Evolutionary conservation across 2,329 filamentous ascomycete genomes (phyloP).

Genomic region (Achaetomium macrosporum): DNA sequence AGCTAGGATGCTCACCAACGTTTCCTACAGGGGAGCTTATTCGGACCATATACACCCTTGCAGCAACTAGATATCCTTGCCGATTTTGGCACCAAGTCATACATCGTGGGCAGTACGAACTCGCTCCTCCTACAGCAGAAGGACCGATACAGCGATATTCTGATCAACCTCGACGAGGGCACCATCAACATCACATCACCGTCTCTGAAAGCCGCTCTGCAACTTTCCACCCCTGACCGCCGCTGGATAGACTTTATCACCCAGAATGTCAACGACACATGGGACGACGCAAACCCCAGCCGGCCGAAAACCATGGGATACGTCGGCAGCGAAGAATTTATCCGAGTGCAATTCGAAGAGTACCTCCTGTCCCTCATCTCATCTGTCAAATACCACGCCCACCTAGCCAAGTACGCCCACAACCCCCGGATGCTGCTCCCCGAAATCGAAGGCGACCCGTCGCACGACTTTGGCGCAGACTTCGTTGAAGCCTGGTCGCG

Average conservation of each 20-base stretch:
- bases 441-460: slow-evolving; percentile 75
- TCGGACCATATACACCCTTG: slow-evolving; percentile 92
- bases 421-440: slow-evolving; percentile 57
- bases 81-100: slow-evolving; percentile 91
- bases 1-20: slow-evolving; percentile 13
- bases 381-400: slow-evolving; percentile 81
- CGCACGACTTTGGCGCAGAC: slow-evolving; percentile 73
- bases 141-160: slow-evolving; percentile 90
- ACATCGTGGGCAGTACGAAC: slow-evolving; percentile 95
- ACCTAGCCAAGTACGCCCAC: slow-evolving; percentile 47
- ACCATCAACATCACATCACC: slow-evolving; percentile 77
- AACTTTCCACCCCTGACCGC: slow-evolving; percentile 78
- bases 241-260: slow-evolving; percentile 96
- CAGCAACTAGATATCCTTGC: slow-evolving; percentile 93
- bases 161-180: slow-evolving; percentile 91
- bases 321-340: slow-evolving; percentile 93
- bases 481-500: slow-evolving; percentile 83
- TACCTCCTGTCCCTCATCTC: slow-evolving; percentile 87
- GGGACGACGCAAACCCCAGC: slow-evolving; percentile 86
- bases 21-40: slow-evolving; percentile 69
- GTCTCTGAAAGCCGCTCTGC: slow-evolving; percentile 67
- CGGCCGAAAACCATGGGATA: slow-evolving; percentile 94
- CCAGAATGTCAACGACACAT: slow-evolving; percentile 89
- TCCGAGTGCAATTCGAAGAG: slow-evolving; percentile 93
- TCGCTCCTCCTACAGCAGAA: slow-evolving; percentile 88